Base-by-base conservation (phyloP, 768 basidiomycete species). In the Tylopilus rubrobrunneus region DNA sequence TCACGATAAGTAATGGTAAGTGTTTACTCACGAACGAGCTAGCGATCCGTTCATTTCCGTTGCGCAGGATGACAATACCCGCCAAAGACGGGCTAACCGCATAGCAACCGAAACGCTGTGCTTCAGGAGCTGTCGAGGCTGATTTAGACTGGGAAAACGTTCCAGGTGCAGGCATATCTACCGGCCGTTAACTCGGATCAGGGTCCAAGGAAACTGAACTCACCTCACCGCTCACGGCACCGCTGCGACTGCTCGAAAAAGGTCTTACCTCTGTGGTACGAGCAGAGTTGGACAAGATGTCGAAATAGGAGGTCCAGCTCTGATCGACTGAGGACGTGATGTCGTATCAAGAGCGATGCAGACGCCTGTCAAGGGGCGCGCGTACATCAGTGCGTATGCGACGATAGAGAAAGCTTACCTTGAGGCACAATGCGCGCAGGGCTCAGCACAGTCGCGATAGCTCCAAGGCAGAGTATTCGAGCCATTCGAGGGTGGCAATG, bases 191-290 rank as follows among this genome's bases (percentile, higher is more conserved):
- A 19, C 19, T 19, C 19, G 19, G 19, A 19, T 19, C 19, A 19
- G 19, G 19, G 19, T 19, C 19, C 19, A 19, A 19, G 19, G 19
- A 19, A 19, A 19, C 19, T 19, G 19, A 19, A 19, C 19, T 19
- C 19, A 19, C 19, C 77, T 90, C 86, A 23, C 90, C 90, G 53
- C 82, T 88, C 29, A 92, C 85, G 19, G 82, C 76, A 3, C 88
- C 89, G 56, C 90, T 92, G 25, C 83, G 74, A 5, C 89, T 90
- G 56, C 86, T 90, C 1, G 83, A 74, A 5, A 92, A 73, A 0
- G 89, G 82, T 36, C 78, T 74, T 3, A 90, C 84, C 53, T 91
- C 89, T 4, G 90, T 59, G 59, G 58, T 85, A 85, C 3, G 82
- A 74, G 57, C 80, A 84, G 3, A 86, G 65, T 49, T 88, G 85